Conservation (phyloP, 1,284 basidiomycete genomes). For the Tilletia walkeri region DNA sequence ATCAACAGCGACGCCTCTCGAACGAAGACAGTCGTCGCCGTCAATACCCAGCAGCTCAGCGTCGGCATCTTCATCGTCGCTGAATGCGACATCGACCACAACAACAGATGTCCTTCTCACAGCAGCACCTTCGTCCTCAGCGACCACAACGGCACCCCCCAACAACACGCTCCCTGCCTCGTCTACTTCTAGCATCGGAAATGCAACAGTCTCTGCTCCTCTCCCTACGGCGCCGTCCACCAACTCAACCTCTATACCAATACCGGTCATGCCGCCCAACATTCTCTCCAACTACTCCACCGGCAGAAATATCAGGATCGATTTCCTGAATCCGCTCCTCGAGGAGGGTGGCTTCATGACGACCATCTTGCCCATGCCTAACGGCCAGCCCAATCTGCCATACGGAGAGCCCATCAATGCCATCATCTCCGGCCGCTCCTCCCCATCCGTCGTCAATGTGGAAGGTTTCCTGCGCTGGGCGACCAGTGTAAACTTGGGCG, state of each 20-base stretch:
- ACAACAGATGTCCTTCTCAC: background rate
- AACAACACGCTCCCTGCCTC: background rate
- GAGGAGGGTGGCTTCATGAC: conserved; percentile 15
- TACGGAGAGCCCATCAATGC: conserved; percentile 51
- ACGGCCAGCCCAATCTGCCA: conserved; percentile 3
- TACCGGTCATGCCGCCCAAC: background rate
- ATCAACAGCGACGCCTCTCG: no score
- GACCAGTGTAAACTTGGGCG: conserved; percentile 49
- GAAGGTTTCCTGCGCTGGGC: conserved; percentile 52
- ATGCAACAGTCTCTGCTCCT: background rate
- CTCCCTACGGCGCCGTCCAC: background rate
- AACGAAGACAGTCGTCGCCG: no score
- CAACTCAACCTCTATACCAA: background rate
- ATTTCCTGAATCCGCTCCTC: conserved; percentile 13
- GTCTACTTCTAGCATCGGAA: background rate
- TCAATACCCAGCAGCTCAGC: background rate
- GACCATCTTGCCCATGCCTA: conserved; percentile 13
- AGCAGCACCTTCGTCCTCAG: background rate
- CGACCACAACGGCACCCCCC: conserved; percentile 1
- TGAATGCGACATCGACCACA: background rate
- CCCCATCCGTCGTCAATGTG: conserved; percentile 35
- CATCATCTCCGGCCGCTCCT: conserved; percentile 47
- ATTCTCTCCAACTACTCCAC: background rate
- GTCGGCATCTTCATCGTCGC: background rate
- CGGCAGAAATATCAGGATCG: background rate